A percentile compares a stretch with the other conserved stretches of the same genome.
Evolutionary conservation across 257 asterid species (phyloP).

Genomic region (Cordia subcordata): DNA sequence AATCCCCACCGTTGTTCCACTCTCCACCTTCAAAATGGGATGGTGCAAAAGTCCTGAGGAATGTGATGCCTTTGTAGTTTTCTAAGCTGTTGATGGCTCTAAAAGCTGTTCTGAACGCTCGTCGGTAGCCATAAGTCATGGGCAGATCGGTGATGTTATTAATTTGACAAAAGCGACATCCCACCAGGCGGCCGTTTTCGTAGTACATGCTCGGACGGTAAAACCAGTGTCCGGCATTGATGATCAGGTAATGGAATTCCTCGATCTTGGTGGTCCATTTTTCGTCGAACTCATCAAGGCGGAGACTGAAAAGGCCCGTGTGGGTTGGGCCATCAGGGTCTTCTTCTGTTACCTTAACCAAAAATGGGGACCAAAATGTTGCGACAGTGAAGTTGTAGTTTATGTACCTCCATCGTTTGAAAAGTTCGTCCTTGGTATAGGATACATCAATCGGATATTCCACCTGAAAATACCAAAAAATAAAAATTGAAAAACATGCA

Average conservation of each 20-base stretch:
- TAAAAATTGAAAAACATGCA: not conserved
- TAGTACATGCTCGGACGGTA: conserved; percentile 25
- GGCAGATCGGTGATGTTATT: conserved; percentile 25
- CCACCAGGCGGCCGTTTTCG: conserved; percentile 23
- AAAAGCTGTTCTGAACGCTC: conserved; percentile 30
- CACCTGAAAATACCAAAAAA: conserved; percentile 18
- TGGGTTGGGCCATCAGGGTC: conserved; percentile 2
- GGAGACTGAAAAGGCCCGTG: conserved; percentile 26
- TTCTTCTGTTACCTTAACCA: conserved; percentile 27
- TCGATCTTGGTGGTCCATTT: conserved; percentile 31
- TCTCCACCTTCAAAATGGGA: conserved; percentile 37
- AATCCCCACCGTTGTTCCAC: conserved; percentile 29
- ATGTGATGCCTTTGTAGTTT: conserved; percentile 16
- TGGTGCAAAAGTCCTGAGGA: conserved; percentile 33
- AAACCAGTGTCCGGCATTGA: conserved; percentile 36
- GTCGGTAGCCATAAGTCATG: conserved; percentile 22
- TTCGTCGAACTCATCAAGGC: conserved; percentile 30
- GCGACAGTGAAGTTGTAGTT: conserved; percentile 43
- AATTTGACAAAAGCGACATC: conserved; percentile 24
- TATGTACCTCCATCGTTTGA: conserved; percentile 41
- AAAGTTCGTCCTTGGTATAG: conserved; percentile 25
- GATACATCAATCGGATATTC: conserved; percentile 45
- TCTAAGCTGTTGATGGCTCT: conserved; percentile 25
- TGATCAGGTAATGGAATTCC: conserved; percentile 26
- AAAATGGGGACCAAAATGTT: conserved; percentile 34